Percentiles rank a stretch among this genome's conserved stretches.
Evolutionary conservation across 768 basidiomycete genomes (phyloP).

Genomic region (Auriscalpium orientale): DNA sequence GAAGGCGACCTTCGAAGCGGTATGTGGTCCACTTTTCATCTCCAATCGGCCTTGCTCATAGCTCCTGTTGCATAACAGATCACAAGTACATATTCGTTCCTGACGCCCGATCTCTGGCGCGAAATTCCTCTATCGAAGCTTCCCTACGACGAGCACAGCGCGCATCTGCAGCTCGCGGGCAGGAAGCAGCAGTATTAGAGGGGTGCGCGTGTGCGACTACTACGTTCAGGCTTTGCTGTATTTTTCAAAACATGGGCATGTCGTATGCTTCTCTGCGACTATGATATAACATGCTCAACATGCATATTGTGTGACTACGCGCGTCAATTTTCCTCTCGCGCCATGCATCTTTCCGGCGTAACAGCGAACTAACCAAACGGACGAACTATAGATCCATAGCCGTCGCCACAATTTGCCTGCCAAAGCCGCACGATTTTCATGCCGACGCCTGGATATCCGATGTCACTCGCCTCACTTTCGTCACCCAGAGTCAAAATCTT

Average conservation of each 20-base stretch:
- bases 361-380: no score
- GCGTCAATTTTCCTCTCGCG: no score
- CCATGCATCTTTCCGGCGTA: no score
- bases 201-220: neutral
- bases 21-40: conserved; percentile 31
- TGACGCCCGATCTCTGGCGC: conserved; percentile 96
- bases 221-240: conserved; percentile 1
- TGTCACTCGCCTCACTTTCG: no score
- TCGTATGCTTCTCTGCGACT: neutral
- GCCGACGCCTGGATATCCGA: no score
- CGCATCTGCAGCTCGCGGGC: conserved; percentile 78
- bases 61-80: conserved; percentile 41
- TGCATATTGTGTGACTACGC: no score
- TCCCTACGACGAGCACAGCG: conserved; percentile 94
- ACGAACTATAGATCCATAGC: no score
- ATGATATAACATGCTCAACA: no score
- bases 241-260: conserved; percentile 7
- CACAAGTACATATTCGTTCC: conserved; percentile 97
- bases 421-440: no score
- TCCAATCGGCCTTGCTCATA: neutral
- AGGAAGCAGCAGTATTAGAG: conserved; percentile 66
- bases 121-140: conserved; percentile 85
- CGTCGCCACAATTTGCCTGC: no score
- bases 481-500: no score
- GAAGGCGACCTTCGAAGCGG: conserved; percentile 92